These are phyloP conservation scores for Didymella exigua DNA, from an alignment of 2,329 filamentous ascomycete species.

Conservation along the genomic window DNA sequence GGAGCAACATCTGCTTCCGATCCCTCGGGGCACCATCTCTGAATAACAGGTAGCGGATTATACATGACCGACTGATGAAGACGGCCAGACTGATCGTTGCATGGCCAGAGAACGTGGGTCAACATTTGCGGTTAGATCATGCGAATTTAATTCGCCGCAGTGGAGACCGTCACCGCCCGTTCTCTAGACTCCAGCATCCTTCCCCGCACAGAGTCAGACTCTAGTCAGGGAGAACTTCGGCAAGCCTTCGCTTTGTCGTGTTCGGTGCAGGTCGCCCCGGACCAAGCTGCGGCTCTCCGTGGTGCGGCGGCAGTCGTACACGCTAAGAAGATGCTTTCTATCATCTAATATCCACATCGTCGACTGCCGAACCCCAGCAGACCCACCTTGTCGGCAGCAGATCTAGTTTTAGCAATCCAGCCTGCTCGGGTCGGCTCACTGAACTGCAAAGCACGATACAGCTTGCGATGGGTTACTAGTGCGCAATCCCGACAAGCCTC, in stretches of 20 bases:
- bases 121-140: background rate
- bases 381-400: background rate
- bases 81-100: background rate
- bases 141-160: background rate
- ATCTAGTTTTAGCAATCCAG: background rate
- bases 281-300: background rate
- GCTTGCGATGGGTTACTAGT: background rate
- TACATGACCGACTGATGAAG: background rate
- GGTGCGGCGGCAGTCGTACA: background rate
- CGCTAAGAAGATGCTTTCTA: background rate
- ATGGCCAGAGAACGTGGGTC: background rate
- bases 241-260: background rate
- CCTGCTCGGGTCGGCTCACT: background rate
- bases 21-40: background rate
- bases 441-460: background rate
- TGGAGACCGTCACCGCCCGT: background rate
- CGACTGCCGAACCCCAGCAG: background rate
- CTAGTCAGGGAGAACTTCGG: background rate
- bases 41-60: constrained; percentile 5
- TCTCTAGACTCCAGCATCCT: background rate
- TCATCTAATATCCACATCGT: background rate
- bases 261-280: constrained; percentile 9
- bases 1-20: constrained; percentile 3
- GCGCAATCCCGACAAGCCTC: background rate
- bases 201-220: background rate